These are phyloP conservation scores for Phytophthora idaei DNA, from an alignment of 352 stramenopile species.

Conservation along the genomic window DNA sequence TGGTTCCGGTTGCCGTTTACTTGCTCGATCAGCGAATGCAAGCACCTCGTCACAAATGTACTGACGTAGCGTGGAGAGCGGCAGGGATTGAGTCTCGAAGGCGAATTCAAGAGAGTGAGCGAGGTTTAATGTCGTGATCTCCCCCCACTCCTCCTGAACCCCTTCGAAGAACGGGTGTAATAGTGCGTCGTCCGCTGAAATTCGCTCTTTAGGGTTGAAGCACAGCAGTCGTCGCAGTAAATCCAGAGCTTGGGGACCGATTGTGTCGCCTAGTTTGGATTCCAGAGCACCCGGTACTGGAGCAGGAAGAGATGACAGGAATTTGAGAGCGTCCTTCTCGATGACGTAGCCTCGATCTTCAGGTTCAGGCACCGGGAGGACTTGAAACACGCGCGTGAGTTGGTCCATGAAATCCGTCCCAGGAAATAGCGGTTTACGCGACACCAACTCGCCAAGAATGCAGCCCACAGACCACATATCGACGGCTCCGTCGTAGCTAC, in stretches of 20 bases:
- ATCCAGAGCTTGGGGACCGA: conserved; percentile 60
- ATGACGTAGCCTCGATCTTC: conserved; percentile 73
- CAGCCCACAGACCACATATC: conserved; percentile 90
- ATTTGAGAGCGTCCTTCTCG: conserved; percentile 86
- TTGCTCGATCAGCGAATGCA: conserved; percentile 51
- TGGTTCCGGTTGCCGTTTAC: conserved; percentile 18
- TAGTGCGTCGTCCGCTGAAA: conserved; percentile 90
- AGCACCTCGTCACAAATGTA: conserved; percentile 85
- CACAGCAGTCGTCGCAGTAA: conserved; percentile 87
- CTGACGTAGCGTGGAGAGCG: conserved; percentile 67
- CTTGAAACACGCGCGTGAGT: conserved; percentile 80
- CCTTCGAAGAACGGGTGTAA: conserved; percentile 89
- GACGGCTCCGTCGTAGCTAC: conserved; percentile 87
- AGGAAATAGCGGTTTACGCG: conserved; percentile 79
- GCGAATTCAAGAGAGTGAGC: conserved; percentile 83
- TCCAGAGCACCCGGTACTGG: conserved; percentile 63
- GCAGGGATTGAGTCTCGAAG: conserved; percentile 79
- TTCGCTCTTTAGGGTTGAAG: conserved; percentile 92
- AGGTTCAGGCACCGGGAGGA: conserved; percentile 71
- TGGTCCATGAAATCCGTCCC: conserved; percentile 88
- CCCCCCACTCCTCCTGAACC: conserved; percentile 89
- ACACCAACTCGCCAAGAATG: conserved; percentile 94
- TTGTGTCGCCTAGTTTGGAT: conserved; percentile 54
- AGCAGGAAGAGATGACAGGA: conserved; percentile 72
- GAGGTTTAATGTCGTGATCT: conserved; percentile 64